Evolutionary conservation across 2,329 filamentous ascomycete genomes (phyloP).

Genomic region (Myrmaecium sp.): DNA sequence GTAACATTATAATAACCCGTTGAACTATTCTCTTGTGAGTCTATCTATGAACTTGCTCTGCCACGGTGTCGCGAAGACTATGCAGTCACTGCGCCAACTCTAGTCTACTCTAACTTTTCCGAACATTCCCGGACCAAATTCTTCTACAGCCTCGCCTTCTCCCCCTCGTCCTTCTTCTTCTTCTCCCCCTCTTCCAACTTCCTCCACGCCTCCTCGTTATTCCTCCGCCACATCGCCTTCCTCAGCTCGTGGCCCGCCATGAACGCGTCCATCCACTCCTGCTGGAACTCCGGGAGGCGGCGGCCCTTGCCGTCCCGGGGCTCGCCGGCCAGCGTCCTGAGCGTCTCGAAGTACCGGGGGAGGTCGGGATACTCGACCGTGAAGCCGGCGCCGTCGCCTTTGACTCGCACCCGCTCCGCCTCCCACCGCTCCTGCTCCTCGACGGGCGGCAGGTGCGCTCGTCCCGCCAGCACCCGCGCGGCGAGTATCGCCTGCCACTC

Average conservation of each 20-base stretch:
- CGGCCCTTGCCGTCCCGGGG: conserved; percentile 28
- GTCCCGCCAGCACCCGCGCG: conserved; percentile 40
- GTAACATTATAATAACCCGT: no score
- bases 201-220: conserved; percentile 25
- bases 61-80: no score
- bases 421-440: conserved; percentile 41
- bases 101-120: no score
- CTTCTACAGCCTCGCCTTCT: background rate
- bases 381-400: conserved; percentile 41
- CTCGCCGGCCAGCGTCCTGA: conserved; percentile 34
- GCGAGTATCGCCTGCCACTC: conserved; percentile 51
- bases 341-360: conserved; percentile 44
- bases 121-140: no score
- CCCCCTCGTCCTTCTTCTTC: background rate
- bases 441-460: conserved; percentile 31
- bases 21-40: no score
- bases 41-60: no score
- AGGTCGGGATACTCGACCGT: conserved; percentile 43
- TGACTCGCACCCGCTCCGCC: conserved; percentile 31
- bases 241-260: conserved; percentile 37
- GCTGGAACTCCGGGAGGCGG: conserved; percentile 24
- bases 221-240: conserved; percentile 40
- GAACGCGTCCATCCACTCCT: conserved; percentile 33
- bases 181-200: conserved; percentile 1
- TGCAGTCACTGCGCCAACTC: no score